These are phyloP conservation scores for Mariannaea sp. DNA, from an alignment of 2,329 filamentous ascomycete species.

Conservation along the genomic window DNA sequence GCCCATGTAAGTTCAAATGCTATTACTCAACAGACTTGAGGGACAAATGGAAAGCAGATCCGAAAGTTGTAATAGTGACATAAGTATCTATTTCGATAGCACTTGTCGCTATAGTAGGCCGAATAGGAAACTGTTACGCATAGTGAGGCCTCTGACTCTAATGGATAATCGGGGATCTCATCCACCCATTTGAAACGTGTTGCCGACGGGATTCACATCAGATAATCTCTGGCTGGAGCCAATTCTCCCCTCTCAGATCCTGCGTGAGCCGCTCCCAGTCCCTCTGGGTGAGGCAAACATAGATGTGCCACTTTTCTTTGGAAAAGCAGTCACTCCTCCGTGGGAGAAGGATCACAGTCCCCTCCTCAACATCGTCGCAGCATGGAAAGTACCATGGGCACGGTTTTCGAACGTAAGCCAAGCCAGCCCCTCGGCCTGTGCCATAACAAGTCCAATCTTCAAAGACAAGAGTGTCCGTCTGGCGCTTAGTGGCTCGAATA, in stretches of 20 bases:
- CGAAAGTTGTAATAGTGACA: too few relatives aligned
- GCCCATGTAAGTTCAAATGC: too few relatives aligned
- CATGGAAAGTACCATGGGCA: conserved; percentile 23
- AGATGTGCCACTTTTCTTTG: conserved; percentile 19
- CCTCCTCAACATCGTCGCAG: conserved; percentile 22
- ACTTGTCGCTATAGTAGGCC: too few relatives aligned
- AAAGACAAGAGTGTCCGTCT: conserved; percentile 21
- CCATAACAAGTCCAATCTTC: conserved; percentile 31
- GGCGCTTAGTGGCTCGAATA: conserved; percentile 17
- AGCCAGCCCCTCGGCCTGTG: background rate
- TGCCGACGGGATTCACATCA: too few relatives aligned
- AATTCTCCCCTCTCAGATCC: conserved; percentile 5
- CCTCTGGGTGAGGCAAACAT: conserved; percentile 17
- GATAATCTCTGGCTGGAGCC: background rate
- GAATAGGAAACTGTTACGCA: too few relatives aligned
- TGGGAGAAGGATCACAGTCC: conserved; percentile 28
- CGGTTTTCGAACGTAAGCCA: conserved; percentile 13
- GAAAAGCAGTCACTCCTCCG: conserved; percentile 12
- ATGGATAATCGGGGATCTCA: too few relatives aligned
- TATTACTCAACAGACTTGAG: too few relatives aligned
- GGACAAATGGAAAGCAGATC: too few relatives aligned
- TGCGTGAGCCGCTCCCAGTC: conserved; percentile 13
- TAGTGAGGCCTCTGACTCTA: too few relatives aligned
- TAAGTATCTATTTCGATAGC: too few relatives aligned
- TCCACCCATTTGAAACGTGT: too few relatives aligned